Conservation (phyloP, 2,329 filamentous ascomycete genomes). For the Curvularia eragrostidis region DNA sequence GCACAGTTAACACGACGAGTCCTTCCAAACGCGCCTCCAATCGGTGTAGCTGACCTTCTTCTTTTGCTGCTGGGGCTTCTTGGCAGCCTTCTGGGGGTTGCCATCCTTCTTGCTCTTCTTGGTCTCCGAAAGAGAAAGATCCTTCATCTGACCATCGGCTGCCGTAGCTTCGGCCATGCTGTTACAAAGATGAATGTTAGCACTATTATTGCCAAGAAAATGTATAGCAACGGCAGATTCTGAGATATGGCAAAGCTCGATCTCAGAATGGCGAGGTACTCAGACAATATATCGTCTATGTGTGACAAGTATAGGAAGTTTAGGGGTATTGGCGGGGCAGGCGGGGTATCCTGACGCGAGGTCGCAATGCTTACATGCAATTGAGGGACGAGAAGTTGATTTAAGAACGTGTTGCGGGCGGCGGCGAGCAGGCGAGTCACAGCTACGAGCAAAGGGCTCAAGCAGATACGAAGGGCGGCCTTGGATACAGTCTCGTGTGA, state of each 20-base stretch:
- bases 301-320: not conserved
- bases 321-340: slow-evolving; percentile 37
- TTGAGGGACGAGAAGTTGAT: not conserved
- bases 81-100: slow-evolving; percentile 38
- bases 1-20: slow-evolving; percentile 26
- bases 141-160: slow-evolving; percentile 56
- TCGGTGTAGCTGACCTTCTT: slow-evolving; percentile 49
- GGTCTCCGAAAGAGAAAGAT: slow-evolving; percentile 50
- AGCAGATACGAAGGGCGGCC: slow-evolving; percentile 15
- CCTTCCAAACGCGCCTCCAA: not conserved
- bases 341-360: slow-evolving; percentile 34
- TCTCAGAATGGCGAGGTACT: not conserved
- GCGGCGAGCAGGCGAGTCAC: slow-evolving; percentile 9
- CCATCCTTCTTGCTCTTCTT: slow-evolving; percentile 49
- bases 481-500: slow-evolving; percentile 34
- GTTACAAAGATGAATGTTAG: slow-evolving; percentile 17
- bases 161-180: slow-evolving; percentile 45
- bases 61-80: slow-evolving; percentile 58
- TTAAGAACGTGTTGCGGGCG: not conserved
- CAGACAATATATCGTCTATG: not conserved
- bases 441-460: slow-evolving; percentile 14
- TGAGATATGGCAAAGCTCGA: not conserved
- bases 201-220: not conserved
- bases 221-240: not conserved
- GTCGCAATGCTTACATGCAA: slow-evolving; percentile 9